Percentiles rank a stretch among this genome's conserved stretches.
Conservation (phyloP, 2,329 filamentous ascomycete genomes). For the Hypoxylon sp. region DNA sequence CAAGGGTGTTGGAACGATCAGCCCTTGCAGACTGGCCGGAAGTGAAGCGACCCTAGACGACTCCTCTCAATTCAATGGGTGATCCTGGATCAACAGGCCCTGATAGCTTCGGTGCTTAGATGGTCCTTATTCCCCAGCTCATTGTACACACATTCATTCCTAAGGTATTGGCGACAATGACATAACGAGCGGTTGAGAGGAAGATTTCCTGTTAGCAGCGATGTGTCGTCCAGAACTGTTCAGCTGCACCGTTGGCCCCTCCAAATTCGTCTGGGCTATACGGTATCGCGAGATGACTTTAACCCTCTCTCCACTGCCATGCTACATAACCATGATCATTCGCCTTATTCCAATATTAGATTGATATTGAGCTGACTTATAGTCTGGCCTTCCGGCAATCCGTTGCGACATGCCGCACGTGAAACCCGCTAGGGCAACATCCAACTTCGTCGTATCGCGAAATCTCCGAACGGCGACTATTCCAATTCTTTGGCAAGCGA, state of each 20-base stretch:
- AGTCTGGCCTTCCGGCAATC: not conserved
- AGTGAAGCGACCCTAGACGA: constrained; percentile 8
- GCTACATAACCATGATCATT: not conserved
- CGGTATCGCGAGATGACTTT: not conserved
- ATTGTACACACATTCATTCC: not conserved
- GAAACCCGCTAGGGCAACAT: constrained; percentile 16
- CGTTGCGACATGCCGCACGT: constrained; percentile 6
- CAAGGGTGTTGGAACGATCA: constrained; percentile 20
- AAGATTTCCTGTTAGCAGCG: not conserved
- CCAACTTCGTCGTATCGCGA: constrained; percentile 14
- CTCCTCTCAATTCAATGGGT: not conserved
- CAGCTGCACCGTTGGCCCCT: not conserved
- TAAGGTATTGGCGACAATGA: not conserved
- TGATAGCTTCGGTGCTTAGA: no score
- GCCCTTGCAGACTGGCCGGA: constrained; percentile 15
- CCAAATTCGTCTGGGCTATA: not conserved
- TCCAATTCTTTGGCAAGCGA: constrained; percentile 32
- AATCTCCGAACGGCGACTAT: constrained; percentile 2
- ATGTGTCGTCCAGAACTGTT: not conserved
- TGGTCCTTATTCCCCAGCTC: not conserved
- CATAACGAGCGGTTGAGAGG: not conserved
- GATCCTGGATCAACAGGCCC: not conserved
- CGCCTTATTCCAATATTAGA: not conserved
- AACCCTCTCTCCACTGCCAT: constrained; percentile 6
- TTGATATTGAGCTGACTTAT: constrained; percentile 8